Percentiles rank a stretch among this genome's conserved stretches.
Conservation (phyloP, 768 basidiomycete species). For the Macrolepiota fuliginosa region DNA sequence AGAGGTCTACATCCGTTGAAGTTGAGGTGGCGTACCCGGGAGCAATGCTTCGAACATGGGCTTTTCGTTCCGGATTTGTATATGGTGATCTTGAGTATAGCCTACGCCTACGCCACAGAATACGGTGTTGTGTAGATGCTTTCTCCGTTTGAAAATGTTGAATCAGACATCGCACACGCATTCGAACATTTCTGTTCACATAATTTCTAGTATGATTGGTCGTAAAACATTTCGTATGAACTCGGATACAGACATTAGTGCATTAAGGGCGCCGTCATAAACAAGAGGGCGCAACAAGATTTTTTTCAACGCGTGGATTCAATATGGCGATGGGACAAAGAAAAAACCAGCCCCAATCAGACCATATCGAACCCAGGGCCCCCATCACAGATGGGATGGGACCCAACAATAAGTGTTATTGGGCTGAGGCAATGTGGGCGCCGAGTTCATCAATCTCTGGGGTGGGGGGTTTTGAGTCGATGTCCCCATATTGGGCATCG, state of each 20-base stretch:
- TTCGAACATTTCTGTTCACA: not conserved
- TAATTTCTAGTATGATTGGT: not conserved
- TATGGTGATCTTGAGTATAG: too few species aligned
- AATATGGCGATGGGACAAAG: not conserved
- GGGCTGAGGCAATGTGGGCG: not conserved
- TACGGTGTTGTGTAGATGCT: not conserved
- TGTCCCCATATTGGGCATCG: not conserved
- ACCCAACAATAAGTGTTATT: not conserved
- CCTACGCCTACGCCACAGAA: too few species aligned
- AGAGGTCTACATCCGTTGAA: too few species aligned
- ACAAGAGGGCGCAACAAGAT: not conserved
- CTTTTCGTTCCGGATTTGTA: too few species aligned
- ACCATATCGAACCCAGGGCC: not conserved
- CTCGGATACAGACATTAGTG: not conserved
- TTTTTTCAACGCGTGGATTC: not conserved
- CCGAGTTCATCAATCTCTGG: not conserved
- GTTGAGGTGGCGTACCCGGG: too few species aligned
- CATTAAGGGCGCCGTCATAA: not conserved
- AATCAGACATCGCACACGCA: not conserved
- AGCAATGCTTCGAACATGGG: too few species aligned
- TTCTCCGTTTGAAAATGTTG: not conserved
- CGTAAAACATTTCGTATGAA: not conserved
- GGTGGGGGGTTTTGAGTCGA: not conserved
- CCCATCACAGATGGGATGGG: not conserved
- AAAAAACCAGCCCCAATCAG: not conserved